Evolutionary conservation across 2,329 filamentous ascomycete species (phyloP), one percentile per base, ranked within the genome.

Genomic region (Ilyonectria mors-panacis): DNA sequence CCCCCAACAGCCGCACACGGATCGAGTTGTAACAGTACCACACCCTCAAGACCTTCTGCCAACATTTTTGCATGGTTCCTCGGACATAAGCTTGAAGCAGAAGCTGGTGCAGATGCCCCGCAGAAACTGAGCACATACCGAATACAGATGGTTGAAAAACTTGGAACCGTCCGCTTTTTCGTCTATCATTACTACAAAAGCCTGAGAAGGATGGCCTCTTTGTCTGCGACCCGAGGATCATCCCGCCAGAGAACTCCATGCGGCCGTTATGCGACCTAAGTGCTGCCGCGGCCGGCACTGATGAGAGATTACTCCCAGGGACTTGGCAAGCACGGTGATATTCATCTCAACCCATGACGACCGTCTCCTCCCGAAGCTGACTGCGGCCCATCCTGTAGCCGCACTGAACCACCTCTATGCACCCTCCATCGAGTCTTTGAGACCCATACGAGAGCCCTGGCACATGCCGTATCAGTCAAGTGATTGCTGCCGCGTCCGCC

Each of bases 401-500:
- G 56, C 56, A 66, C 39, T 55, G 58, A 74, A 63, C 48, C 65
- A 64, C 35, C 59, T 64, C 63, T 65, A 66, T 73, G 65, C 70
- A 63, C 67, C 57, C 48, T 57, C 37, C 65, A 63, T 63, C 44
- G 58, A 39, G 39, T 48, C 67, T 65, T 59, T n/a, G 19, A 60
- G 61, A 65, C 63, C 68, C 67, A 74, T 68, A n/a, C 65, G 55
- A 60, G 54, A 23, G 56, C 70, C 76, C 68, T 68, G 69, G 73
- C 70, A 77, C 76, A 78, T 78, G 59, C 66, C 54, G 65, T 69
- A 69, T 59, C 64, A 71, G 75, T 78, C 76, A 78, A 78, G 76
- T 78, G 76, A 78, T 73, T 76, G 65, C 59, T 69, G 65, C 64
- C 68, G 65, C 63, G 67, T 65, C 65, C 35, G 63, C 58, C 61